Evolutionary conservation across 2,329 filamentous ascomycete genomes (phyloP).

Genomic region (Penicillium sumatraense): DNA sequence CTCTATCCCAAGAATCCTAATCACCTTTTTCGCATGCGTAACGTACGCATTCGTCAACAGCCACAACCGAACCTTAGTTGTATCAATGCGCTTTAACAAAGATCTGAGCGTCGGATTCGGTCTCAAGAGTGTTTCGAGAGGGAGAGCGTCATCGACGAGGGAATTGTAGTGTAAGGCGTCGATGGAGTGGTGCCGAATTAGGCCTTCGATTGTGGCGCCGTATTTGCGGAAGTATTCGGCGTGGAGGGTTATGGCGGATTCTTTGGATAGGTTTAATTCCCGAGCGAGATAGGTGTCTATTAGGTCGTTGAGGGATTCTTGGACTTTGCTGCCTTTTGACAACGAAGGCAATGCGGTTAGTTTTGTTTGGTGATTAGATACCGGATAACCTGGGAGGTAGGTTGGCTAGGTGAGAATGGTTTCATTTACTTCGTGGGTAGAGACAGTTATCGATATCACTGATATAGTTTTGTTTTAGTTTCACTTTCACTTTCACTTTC

Average conservation of each 20-base stretch:
- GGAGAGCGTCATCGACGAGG: conserved; percentile 91
- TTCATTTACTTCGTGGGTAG: neutral
- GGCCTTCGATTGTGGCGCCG: conserved; percentile 88
- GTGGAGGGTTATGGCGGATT: conserved; percentile 82
- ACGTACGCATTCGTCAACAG: conserved; percentile 94
- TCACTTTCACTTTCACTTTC: neutral
- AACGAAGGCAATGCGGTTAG: no score
- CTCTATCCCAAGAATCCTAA: conserved; percentile 77
- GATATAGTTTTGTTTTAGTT: no score
- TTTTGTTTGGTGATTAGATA: no score
- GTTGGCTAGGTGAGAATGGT: neutral
- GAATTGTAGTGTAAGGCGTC: conserved; percentile 91
- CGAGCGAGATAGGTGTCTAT: conserved; percentile 62
- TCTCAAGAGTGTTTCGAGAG: conserved; percentile 80
- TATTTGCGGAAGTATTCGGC: conserved; percentile 92
- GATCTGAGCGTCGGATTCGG: conserved; percentile 73
- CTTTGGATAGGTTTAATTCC: conserved; percentile 72
- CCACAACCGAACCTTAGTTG: conserved; percentile 81
- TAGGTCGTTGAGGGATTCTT: neutral
- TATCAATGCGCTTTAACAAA: conserved; percentile 81
- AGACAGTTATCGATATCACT: conserved; percentile 4
- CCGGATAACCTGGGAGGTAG: no score
- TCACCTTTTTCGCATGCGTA: conserved; percentile 80
- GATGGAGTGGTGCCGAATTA: conserved; percentile 91
- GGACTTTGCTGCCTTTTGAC: neutral